Base-by-base conservation (phyloP, 371 early-diverging fungal species). In the Entomophthora muscae region DNA sequence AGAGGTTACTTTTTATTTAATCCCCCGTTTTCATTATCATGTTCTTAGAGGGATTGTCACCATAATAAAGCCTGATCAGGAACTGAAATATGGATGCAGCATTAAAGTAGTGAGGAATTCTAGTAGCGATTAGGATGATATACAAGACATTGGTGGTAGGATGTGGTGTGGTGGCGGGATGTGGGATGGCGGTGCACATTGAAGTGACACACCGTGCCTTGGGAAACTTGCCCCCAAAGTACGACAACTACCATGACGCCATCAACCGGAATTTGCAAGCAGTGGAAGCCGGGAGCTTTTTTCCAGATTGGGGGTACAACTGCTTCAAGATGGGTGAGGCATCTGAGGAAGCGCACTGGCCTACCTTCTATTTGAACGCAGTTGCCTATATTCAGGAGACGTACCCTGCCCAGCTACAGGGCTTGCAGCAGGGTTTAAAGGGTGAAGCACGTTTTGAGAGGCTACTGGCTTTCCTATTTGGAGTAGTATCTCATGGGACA, bases 301-400 rank as follows among this genome's bases (percentile, higher is more conserved):
- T 91, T 67, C 91, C 91, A 2, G 91, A 91, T 70, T 91, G 90
- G 89, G 85, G 83, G 42, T 79, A 76, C 68, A 73, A 71, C 17
- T 77, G 78, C 66, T 67, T 76, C 24, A 71, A 70, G 29, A 67
- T 67, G n/a, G 32, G 22, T 23, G n/a, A 30, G 2, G 61, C 31
- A 2, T 22, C 33, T 51, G 61, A 61, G 42, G 61, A 5, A 51
- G 91, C 91, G 3, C 91, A 91, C 70, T 91, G 91, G 91, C 84
- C 86, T 28, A 80, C 83, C 13, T 90, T 91, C 68, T 81, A 85
- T 58, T 76, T 78, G 60, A 72, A 77, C n/a, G 81, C 86, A 0
- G 68, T 88, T 3, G 66, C 71, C 10, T 79, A 86, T 69, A 73
- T 89, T 3, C 77, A 76, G 3, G 65, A 65, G 10, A 75, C 67